Evolutionary conservation across 1,284 basidiomycete species (phyloP), one percentile per base, ranked within the genome.

Genomic region (Cutaneotrichosporon spelunceum): DNA sequence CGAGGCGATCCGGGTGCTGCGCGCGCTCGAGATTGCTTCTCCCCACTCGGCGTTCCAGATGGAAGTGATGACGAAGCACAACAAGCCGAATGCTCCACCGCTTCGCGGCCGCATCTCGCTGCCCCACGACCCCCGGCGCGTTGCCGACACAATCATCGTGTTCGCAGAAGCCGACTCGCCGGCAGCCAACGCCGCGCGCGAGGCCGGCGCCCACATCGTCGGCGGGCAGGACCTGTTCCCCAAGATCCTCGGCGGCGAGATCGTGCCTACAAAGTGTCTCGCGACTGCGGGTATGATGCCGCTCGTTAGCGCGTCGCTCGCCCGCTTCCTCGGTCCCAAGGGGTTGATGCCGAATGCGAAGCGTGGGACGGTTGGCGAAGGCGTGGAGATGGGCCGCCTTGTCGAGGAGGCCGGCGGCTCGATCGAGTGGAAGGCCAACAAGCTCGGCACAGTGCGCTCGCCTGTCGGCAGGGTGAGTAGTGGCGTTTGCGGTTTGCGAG

Each of bases 271-370:
- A 13, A 75, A 75, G 60, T 71, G 74, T 67, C 83, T 99, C 26
- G 89, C 88, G 57, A 93, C 91, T 0, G 86, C 90, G 4, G 83
- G 85, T 19, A 84, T 97, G 70, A 85, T 96, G 61, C 85, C 87
- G 29, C 80, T 85, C 34, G 90, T 98, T 64, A 87, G 89, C 26
- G 86, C 88, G 14, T 85, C 85, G 69, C 83, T 98, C 8, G 94
- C 93, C 34, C 87, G 94, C 68, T 86, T 91, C 63, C 84, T 99
- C 27, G 96, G 95, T 73, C 94, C 93, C 47, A 87, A 91, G 64
- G 94, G 94, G 65, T 80, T 99, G 57, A 98, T 99, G 93, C 95
- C 95, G 16, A 91, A 90, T 9, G 89, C 89, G 65, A 88, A 94
- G 78, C 85, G 95, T 67, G 95, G 95, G 3, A 96, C 94, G 0